phyloP scores from a whole-genome alignment of 495 filamentous ascomycete genomes.

The Daldinia childiae region DNA sequence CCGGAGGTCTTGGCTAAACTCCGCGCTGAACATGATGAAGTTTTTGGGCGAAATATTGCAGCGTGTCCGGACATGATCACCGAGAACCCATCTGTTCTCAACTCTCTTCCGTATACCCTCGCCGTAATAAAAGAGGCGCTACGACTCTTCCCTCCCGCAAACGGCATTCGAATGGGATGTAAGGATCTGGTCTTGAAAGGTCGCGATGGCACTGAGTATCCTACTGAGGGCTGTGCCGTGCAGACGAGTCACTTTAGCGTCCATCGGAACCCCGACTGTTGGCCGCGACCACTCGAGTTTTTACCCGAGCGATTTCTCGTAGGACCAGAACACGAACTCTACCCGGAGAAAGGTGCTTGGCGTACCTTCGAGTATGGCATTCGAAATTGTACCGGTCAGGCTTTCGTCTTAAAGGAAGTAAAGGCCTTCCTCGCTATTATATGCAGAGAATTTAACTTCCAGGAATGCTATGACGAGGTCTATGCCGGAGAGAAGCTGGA shows the following conservation, averaged over 20 bases:
- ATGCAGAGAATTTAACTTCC: constrained; percentile 57
- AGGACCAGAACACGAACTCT: constrained; percentile 44
- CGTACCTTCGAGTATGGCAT: constrained; percentile 61
- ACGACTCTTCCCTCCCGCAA: constrained; percentile 53
- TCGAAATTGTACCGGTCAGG: constrained; percentile 63
- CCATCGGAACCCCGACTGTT: constrained; percentile 46
- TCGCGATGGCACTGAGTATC: constrained; percentile 42
- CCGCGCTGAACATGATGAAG: constrained; percentile 57
- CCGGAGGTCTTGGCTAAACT: constrained; percentile 51
- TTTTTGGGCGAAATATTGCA: constrained; percentile 44
- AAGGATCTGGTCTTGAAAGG: constrained; percentile 46
- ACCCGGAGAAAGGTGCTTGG: constrained; percentile 56
- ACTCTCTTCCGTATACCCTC: constrained; percentile 55
- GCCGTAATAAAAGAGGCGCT: constrained; percentile 63
- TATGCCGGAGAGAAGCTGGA: constrained; percentile 39
- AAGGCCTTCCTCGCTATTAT: constrained; percentile 57
- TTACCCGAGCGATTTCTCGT: constrained; percentile 55
- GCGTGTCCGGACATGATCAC: constrained; percentile 42
- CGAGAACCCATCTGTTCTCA: constrained; percentile 51
- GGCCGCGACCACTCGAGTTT: constrained; percentile 50
- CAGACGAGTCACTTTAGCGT: constrained; percentile 48
- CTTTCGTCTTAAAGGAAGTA: constrained; percentile 59
- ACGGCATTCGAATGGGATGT: constrained; percentile 43
- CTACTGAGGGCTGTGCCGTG: constrained; percentile 50
- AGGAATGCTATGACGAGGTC: constrained; percentile 46